Evolutionary conservation across 1,139 yeast genomes (phyloP).

Genomic region (Wickerhamiella infanticola): DNA sequence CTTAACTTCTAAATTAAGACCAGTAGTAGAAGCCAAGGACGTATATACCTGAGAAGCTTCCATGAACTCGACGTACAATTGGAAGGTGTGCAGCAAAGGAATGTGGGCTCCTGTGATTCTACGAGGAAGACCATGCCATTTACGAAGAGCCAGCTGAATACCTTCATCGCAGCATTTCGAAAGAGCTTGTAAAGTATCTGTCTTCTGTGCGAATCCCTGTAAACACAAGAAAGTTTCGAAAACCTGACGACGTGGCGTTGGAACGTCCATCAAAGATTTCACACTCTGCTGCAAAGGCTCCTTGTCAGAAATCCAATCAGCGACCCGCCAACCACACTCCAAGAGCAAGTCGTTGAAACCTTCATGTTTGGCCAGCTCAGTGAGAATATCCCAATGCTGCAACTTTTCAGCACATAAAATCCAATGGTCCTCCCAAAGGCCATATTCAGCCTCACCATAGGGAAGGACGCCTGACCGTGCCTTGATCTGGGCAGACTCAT

Average conservation of each 20-base stretch:
- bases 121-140: conserved; percentile 83
- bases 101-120: conserved; percentile 75
- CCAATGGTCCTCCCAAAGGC: conserved; percentile 99
- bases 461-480: conserved; percentile 94
- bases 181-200: conserved; percentile 61
- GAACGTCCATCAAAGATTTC: conserved; percentile 94
- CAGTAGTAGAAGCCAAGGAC: conserved; percentile 76
- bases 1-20: conserved; percentile 79
- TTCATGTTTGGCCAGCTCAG: conserved; percentile 95
- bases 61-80: conserved; percentile 93
- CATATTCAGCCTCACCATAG: conserved; percentile 87
- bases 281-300: conserved; percentile 92
- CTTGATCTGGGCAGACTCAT: conserved; percentile 94
- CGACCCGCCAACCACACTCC: conserved; percentile 99
- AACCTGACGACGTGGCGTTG: conserved; percentile 91
- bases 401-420: conserved; percentile 89
- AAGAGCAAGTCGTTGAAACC: conserved; percentile 85
- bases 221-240: conserved; percentile 87
- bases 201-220: conserved; percentile 86
- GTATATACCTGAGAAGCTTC: conserved; percentile 94
- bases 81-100: conserved; percentile 84
- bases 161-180: conserved; percentile 90
- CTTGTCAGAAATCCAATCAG: conserved; percentile 93
- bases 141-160: conserved; percentile 76
- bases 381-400: conserved; percentile 95